phyloP scores from a whole-genome alignment of 495 filamentous ascomycete genomes.

The Aspergillus sparsus region DNA sequence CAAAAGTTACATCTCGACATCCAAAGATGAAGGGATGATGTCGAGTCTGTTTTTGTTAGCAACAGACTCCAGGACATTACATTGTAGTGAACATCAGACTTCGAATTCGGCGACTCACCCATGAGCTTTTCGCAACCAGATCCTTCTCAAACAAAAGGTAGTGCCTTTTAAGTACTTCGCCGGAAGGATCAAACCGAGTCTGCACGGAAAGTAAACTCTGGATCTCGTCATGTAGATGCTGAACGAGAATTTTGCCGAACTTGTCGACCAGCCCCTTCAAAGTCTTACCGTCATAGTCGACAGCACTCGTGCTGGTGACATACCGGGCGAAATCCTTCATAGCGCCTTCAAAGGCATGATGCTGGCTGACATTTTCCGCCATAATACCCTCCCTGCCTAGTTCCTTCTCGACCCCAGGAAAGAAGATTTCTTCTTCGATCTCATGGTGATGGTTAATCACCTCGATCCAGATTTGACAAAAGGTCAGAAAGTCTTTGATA shows the following conservation, averaged over 20 bases:
- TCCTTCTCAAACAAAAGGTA: background rate
- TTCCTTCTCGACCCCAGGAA: slow-evolving; percentile 2
- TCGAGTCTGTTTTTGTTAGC: background rate
- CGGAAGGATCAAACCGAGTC: background rate
- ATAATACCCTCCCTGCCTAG: background rate
- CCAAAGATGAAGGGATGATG: slow-evolving; percentile 3
- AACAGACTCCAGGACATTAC: background rate
- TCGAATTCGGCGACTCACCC: background rate
- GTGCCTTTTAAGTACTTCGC: background rate
- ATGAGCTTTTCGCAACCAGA: background rate
- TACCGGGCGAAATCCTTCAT: background rate
- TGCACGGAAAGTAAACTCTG: background rate
- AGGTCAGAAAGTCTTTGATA: slow-evolving; percentile 6
- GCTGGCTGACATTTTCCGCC: background rate
- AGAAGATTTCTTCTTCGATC: slow-evolving; percentile 15
- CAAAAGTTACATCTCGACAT: background rate
- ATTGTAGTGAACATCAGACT: background rate
- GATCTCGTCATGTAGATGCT: slow-evolving; percentile 4
- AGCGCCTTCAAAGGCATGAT: background rate
- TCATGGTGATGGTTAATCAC: slow-evolving; percentile 6
- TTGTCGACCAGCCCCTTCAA: background rate
- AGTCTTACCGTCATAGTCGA: background rate
- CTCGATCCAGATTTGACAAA: background rate
- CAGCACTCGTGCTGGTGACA: background rate
- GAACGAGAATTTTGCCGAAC: background rate